Percentiles rank a stretch among this genome's conserved stretches.
phyloP scores from a whole-genome alignment of 352 stramenopile genomes.

The Phytophthora hybrid region DNA sequence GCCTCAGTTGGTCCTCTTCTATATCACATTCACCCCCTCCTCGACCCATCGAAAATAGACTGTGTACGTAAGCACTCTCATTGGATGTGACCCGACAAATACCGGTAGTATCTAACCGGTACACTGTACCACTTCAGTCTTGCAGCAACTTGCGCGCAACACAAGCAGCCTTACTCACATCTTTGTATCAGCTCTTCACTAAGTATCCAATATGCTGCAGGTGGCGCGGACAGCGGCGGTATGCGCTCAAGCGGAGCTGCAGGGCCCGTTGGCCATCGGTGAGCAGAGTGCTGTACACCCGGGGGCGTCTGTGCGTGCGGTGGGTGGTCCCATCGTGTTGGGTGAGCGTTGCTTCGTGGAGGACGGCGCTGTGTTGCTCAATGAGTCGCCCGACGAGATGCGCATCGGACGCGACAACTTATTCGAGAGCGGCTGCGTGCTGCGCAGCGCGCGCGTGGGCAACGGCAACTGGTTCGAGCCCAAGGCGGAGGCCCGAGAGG shows the following conservation, averaged over 20 bases:
- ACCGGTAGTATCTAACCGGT: background rate
- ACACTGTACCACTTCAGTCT: background rate
- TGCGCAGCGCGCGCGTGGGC: slow-evolving; percentile 64
- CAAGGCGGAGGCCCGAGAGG: slow-evolving; percentile 54
- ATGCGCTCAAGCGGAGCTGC: slow-evolving; percentile 58
- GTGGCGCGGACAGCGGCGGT: slow-evolving; percentile 50
- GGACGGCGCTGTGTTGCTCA: slow-evolving; percentile 59
- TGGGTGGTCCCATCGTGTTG: slow-evolving; percentile 52
- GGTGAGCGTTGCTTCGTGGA: slow-evolving; percentile 82
- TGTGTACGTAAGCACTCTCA: too few species aligned
- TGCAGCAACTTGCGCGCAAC: too few species aligned
- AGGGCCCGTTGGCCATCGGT: slow-evolving; percentile 51
- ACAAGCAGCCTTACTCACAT: too few species aligned
- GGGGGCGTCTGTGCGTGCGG: slow-evolving; percentile 46
- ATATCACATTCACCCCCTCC: too few species aligned
- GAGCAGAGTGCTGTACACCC: slow-evolving; percentile 60
- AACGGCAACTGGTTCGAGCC: slow-evolving; percentile 84
- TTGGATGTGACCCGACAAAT: too few species aligned
- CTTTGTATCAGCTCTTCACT: too few species aligned
- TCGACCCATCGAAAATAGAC: too few species aligned
- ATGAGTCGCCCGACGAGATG: slow-evolving; percentile 44
- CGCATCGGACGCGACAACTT: slow-evolving; percentile 72
- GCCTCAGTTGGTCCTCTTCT: too few species aligned
- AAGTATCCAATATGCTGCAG: slow-evolving; percentile 12
- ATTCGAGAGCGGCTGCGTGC: slow-evolving; percentile 81